A percentile compares a stretch with the other conserved stretches of the same genome.
Evolutionary conservation across 2,329 filamentous ascomycete genomes (phyloP).

Genomic region (Exophiala xenobiotica): DNA sequence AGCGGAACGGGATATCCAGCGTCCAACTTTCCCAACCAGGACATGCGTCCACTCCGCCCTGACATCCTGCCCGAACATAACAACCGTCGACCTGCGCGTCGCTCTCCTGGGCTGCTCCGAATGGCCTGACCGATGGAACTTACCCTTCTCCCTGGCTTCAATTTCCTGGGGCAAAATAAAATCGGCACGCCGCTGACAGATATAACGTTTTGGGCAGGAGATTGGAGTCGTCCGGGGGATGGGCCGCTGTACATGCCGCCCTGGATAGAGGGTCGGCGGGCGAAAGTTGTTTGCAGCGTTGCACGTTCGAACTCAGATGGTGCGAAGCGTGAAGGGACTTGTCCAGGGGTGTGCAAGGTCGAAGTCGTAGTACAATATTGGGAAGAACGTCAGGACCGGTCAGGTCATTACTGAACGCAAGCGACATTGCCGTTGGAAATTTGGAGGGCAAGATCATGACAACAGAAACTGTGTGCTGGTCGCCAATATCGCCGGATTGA

Average conservation of each 20-base stretch:
- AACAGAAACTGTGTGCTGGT: too few species aligned
- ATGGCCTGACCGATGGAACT: constrained; percentile 1
- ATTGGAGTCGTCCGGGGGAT: constrained; percentile 6
- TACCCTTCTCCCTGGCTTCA: constrained; percentile 4
- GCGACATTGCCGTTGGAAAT: background rate
- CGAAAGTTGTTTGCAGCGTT: background rate
- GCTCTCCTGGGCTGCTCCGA: background rate
- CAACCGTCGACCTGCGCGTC: constrained; percentile 3
- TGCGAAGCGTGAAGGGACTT: background rate
- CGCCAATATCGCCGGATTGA: too few species aligned
- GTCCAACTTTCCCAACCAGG: background rate
- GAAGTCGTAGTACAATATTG: background rate
- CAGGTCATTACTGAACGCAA: too few species aligned
- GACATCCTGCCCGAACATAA: background rate
- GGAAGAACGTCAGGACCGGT: too few species aligned
- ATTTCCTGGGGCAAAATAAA: background rate
- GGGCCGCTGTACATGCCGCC: constrained; percentile 2
- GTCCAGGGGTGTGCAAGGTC: background rate
- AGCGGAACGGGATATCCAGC: background rate
- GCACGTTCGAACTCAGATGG: background rate
- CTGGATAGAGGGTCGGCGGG: constrained; percentile 2
- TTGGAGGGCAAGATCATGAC: background rate
- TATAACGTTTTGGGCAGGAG: constrained; percentile 4
- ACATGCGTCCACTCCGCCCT: background rate
- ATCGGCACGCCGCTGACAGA: background rate